Percentiles rank a stretch among this genome's conserved stretches.
These are phyloP conservation scores for Fomitopsis palustris DNA, from an alignment of 1,284 basidiomycete species.

Conservation along the genomic window DNA sequence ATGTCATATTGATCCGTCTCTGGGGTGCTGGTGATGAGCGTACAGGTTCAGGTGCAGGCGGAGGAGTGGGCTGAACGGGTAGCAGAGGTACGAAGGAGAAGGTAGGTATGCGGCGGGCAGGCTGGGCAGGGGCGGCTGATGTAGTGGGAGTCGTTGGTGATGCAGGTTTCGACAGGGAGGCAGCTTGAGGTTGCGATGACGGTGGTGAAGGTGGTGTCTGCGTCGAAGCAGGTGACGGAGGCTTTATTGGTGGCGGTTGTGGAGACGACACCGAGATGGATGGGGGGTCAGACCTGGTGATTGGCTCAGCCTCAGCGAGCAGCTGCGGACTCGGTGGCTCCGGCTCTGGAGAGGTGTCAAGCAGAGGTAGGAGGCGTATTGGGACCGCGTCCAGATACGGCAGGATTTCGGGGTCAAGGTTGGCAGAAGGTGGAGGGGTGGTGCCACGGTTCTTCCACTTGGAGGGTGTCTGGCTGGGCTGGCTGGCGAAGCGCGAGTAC, in stretches of 20 bases:
- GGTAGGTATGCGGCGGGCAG: conserved; percentile 13
- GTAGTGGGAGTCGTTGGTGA: conserved; percentile 4
- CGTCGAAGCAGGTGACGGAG: conserved; percentile 1
- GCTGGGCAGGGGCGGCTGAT: conserved; percentile 1
- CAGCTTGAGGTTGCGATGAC: neutral
- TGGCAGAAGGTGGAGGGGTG: conserved; percentile 11
- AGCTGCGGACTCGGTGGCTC: conserved; percentile 8
- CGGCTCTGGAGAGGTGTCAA: conserved; percentile 8
- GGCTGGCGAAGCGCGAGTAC: conserved; percentile 24
- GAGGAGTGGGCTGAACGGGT: conserved; percentile 18
- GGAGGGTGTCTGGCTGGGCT: conserved; percentile 24
- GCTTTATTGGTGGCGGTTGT: conserved; percentile 1
- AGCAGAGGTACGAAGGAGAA: conserved; percentile 27
- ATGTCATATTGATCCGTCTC: conserved; percentile 27
- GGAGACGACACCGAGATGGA: conserved; percentile 5
- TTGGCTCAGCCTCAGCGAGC: conserved; percentile 10
- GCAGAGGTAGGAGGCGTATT: conserved; percentile 29
- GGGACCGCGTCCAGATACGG: conserved; percentile 31
- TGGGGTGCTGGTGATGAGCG: conserved; percentile 13
- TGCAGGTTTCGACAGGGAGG: neutral
- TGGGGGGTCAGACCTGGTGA: conserved; percentile 6
- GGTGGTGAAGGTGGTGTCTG: neutral
- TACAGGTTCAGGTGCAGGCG: conserved; percentile 6
- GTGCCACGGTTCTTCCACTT: conserved; percentile 29
- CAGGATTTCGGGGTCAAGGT: conserved; percentile 26